Percentiles rank a stretch among this genome's conserved stretches.
These are phyloP conservation scores for Penicillium longicatenatum DNA, from an alignment of 495 filamentous ascomycete genomes.

Conservation along the genomic window DNA sequence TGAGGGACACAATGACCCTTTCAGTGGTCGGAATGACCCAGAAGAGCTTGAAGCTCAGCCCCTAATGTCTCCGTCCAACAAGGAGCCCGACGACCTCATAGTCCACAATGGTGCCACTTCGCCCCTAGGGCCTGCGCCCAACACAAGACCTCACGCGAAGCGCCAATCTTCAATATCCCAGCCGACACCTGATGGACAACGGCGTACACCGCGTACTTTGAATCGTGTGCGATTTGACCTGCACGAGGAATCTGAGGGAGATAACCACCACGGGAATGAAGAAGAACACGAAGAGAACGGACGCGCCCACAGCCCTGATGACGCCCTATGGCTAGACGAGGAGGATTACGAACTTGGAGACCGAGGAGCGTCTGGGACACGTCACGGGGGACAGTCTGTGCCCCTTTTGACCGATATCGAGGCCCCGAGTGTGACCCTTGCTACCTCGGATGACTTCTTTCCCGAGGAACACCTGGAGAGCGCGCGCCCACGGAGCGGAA, in stretches of 20 bases:
- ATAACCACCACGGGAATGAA: slow-evolving; percentile 38
- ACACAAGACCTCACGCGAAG: slow-evolving; percentile 19
- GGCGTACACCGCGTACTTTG: slow-evolving; percentile 71
- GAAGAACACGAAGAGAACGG: slow-evolving; percentile 40
- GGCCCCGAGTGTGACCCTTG: slow-evolving; percentile 84
- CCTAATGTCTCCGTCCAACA: slow-evolving; percentile 29
- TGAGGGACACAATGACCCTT: slow-evolving; percentile 35
- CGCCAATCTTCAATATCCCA: slow-evolving; percentile 50
- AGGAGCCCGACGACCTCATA: slow-evolving; percentile 31
- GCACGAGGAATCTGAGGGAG: slow-evolving; percentile 35
- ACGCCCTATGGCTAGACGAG: slow-evolving; percentile 54
- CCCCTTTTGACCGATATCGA: slow-evolving; percentile 86
- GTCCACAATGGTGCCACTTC: slow-evolving; percentile 23
- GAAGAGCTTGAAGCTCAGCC: slow-evolving; percentile 32
- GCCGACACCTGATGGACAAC: slow-evolving; percentile 44
- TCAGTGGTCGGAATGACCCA: slow-evolving; percentile 33
- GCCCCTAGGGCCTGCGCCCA: slow-evolving; percentile 18
- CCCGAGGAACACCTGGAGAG: slow-evolving; percentile 61
- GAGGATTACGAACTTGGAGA: slow-evolving; percentile 53
- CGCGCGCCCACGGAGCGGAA: slow-evolving; percentile 65
- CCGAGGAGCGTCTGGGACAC: slow-evolving; percentile 21
- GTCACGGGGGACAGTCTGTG: slow-evolving; percentile 50
- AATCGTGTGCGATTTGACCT: slow-evolving; percentile 90
- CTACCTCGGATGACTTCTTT: slow-evolving; percentile 60
- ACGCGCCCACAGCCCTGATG: slow-evolving; percentile 43